Base-by-base conservation (phyloP, 2,329 filamentous ascomycete species). In the Xylogone sp. region DNA sequence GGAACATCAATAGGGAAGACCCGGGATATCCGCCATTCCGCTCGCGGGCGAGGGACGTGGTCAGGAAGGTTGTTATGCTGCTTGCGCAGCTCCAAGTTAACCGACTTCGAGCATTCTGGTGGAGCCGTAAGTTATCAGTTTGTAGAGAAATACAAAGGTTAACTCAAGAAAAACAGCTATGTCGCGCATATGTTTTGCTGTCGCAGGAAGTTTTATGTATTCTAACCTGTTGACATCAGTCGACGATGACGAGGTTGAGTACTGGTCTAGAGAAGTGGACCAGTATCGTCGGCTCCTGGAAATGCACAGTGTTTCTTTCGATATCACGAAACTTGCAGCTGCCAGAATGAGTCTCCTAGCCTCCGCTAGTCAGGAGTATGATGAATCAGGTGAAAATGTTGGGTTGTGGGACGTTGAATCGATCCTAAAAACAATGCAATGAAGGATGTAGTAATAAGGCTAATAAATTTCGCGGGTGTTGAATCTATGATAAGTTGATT, bases 181-280 rank as follows among this genome's bases (percentile, higher is more conserved):
- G 51, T 56, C 59, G 16, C 48, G 55, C 18, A 56, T 54, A 13
- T 56, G 57, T 46, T 61, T 62, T 51, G 55, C 59, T 42, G 53
- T 61, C 10, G 51, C 54, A 3, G 59, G 59, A 1, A 54, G 56
- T n/a, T 62, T 62, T 49, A 58, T 60, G 54, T 59, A 59, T 49
- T 57, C 52, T 45, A 58, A 59, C 22, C 56, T 63, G 21, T 52
- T 63, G 13, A 62, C 61, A 13, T 54, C 50, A 46, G 53, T 59
- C 43, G 56, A 57, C 4, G 49, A 54, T 9, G 42, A 51, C 27
- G 61, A 63, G 21, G 60, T 61, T 29, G 54, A 57, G 22, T 60
- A 56, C 51, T 62, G 59, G 59, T 59, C 57, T 19, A 16, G 31
- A n/a, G 59, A 55, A 12, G 60, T 61, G 21, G 50, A 57, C 5